A percentile compares a stretch with the other conserved stretches of the same genome.
Conservation (phyloP, 805 yeast species). For the Pichia gijzeniarum region DNA sequence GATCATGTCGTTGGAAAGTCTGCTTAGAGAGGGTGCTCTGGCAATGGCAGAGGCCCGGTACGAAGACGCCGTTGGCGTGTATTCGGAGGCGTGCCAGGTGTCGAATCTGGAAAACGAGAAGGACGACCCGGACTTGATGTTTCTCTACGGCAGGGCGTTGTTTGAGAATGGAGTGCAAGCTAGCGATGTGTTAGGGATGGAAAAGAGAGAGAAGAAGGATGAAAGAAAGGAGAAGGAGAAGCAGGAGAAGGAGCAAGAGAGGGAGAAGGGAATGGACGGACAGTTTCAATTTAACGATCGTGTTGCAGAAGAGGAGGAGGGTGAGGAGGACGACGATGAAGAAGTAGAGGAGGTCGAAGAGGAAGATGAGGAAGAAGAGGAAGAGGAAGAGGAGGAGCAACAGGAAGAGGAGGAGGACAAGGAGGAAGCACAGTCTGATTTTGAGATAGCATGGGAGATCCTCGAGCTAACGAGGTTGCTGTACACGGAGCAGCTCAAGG, state of each 20-base stretch:
- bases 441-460: constrained; percentile 85
- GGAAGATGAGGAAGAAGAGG: constrained; percentile 16
- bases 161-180: constrained; percentile 70
- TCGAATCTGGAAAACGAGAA: constrained; percentile 45
- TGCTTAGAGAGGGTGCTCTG: constrained; percentile 57
- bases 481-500: constrained; percentile 14
- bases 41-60: constrained; percentile 58
- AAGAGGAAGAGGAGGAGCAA: constrained; percentile 22
- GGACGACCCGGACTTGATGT: constrained; percentile 68
- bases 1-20: constrained; percentile 29
- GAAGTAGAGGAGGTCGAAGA: constrained; percentile 25
- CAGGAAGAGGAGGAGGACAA: constrained; percentile 21
- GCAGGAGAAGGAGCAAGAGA: constrained; percentile 20
- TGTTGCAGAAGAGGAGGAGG: constrained; percentile 27
- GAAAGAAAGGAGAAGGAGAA: constrained; percentile 5
- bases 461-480: constrained; percentile 69
- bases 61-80: constrained; percentile 61
- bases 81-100: constrained; percentile 66
- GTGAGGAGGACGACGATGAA: constrained; percentile 16
- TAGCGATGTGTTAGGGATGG: constrained; percentile 64
- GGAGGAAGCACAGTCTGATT: constrained; percentile 57
- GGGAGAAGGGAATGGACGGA: constrained; percentile 19
- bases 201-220: constrained; percentile 17
- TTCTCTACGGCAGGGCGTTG: constrained; percentile 71
- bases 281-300: constrained; percentile 27